Conservation (phyloP, 257 asterid species). For the Nicotiana sylvestris region DNA sequence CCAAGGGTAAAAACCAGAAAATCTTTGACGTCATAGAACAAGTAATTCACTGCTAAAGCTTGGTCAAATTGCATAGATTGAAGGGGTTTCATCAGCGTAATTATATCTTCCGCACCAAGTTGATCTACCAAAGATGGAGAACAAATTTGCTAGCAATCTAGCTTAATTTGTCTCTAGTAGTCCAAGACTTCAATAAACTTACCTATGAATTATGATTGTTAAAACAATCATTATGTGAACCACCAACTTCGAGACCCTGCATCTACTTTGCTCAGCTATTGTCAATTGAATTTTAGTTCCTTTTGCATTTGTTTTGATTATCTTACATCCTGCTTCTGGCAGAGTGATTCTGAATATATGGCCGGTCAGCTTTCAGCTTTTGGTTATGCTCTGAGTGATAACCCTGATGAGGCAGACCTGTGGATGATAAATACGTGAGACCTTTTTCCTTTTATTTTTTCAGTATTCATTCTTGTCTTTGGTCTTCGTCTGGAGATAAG, state of each 20-base stretch:
- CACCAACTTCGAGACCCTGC: not conserved
- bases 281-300: not conserved
- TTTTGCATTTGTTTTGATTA: slow-evolving; percentile 13
- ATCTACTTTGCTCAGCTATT: not conserved
- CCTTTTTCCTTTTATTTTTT: slow-evolving; percentile 9
- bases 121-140: too few species aligned
- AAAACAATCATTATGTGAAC: too few species aligned
- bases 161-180: too few species aligned
- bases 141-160: too few species aligned
- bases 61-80: too few species aligned
- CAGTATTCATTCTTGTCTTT: not conserved
- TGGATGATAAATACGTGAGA: slow-evolving; percentile 97
- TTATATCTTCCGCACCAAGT: too few species aligned
- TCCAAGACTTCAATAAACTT: too few species aligned
- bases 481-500: not conserved
- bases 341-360: slow-evolving; percentile 99
- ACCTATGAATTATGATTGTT: too few species aligned
- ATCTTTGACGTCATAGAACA: too few species aligned
- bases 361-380: slow-evolving; percentile 98
- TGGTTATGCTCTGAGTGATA: slow-evolving; percentile 80
- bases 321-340: slow-evolving; percentile 18
- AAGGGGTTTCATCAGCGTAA: too few species aligned
- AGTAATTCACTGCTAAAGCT: too few species aligned
- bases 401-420: slow-evolving; percentile 88
- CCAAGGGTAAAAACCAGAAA: too few species aligned